Evolutionary conservation across 2,329 filamentous ascomycete species (phyloP).

Genomic region (Penicillium expansum): DNA sequence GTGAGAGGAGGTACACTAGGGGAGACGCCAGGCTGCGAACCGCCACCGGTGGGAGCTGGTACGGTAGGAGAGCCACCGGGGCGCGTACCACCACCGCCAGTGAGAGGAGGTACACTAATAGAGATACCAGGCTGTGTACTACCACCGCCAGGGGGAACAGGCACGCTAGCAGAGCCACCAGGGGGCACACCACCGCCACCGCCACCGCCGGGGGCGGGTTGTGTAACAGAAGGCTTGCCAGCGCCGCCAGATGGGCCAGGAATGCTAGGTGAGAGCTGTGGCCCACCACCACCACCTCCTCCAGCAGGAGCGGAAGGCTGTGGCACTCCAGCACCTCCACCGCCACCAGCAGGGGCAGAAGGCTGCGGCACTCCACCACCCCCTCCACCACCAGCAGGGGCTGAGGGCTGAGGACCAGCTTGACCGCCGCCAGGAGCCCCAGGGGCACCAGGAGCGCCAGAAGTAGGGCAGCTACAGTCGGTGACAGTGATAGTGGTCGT

Average conservation of each 20-base stretch:
- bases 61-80: neutral
- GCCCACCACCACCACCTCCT: neutral
- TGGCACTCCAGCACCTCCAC: neutral
- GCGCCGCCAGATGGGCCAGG: neutral
- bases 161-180: neutral
- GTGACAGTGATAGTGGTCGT: constrained; percentile 23
- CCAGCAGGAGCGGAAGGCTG: neutral
- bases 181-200: neutral
- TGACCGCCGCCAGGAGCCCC: constrained; percentile 4
- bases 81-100: neutral
- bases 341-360: neutral
- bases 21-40: neutral
- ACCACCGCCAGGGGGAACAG: neutral
- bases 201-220: neutral
- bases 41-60: neutral
- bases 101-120: neutral
- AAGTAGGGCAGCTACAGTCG: constrained; percentile 19
- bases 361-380: too few relatives aligned
- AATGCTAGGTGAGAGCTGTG: neutral
- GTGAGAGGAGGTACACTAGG: neutral
- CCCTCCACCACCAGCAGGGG: neutral
- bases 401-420: neutral
- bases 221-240: neutral
- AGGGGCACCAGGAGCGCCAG: constrained; percentile 6
- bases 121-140: neutral